Conservation (phyloP, 768 basidiomycete genomes). For the Strobilomyces dryophilus region DNA sequence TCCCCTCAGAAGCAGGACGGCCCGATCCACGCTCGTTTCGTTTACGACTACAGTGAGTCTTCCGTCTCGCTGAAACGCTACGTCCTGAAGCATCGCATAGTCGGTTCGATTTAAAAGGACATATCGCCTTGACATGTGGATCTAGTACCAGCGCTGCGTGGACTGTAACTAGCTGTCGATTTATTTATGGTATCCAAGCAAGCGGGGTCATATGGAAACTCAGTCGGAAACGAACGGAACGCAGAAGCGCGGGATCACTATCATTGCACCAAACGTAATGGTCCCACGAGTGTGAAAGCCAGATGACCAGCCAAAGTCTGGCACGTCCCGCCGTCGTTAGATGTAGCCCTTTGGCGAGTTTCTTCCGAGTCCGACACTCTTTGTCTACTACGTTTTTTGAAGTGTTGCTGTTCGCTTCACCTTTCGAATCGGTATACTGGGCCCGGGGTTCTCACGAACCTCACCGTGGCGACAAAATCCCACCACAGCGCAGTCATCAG, state of each 20-base stretch:
- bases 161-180: not conserved
- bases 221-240: no score
- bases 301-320: conserved; percentile 87
- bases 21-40: conserved; percentile 47
- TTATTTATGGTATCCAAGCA: conserved; percentile 3
- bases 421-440: no score
- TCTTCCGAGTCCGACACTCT: conserved; percentile 71
- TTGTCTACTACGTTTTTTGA: conserved; percentile 79
- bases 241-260: no score
- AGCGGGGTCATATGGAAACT: not conserved
- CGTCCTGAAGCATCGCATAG: conserved; percentile 18
- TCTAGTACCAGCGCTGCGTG: not conserved
- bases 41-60: conserved; percentile 66
- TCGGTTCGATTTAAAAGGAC: conserved; percentile 8
- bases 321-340: conserved; percentile 76
- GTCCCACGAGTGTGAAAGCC: no score
- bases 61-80: not conserved
- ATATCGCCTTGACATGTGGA: not conserved
- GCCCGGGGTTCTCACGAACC: no score
- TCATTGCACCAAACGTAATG: no score
- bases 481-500: no score
- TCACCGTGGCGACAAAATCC: no score
- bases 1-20: conserved; percentile 52
- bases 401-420: conserved; percentile 69
- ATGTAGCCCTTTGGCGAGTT: conserved; percentile 73